Evolutionary conservation across 2,329 filamentous ascomycete genomes (phyloP), one percentile per base, ranked within the genome.

Genomic region (Pseudogymnoascus sp.): DNA sequence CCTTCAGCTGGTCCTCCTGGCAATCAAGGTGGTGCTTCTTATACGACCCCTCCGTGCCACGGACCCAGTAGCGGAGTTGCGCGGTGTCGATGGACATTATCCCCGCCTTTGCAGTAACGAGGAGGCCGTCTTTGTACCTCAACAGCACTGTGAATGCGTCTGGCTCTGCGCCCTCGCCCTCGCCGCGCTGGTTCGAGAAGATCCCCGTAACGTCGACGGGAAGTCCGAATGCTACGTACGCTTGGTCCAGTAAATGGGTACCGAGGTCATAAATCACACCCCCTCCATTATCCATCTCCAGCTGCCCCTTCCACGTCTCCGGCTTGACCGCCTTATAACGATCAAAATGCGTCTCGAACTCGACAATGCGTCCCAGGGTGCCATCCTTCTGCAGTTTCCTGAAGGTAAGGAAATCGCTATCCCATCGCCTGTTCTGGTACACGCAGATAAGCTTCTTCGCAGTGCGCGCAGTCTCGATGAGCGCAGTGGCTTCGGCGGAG

Each of bases 321-420:
- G 85, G 83, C 40, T 81, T 78, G 31, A 80, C 79, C 12, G 87
- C 79, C 16, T 86, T 83, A 76, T 89, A 87, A 16, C 90, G 85
- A 74, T 93, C 90, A 71, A 93, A 93, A 77, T 93, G 89, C 21
- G 88, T 88, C 74, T 92, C 85, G 71, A 89, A 90, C 76, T 93
- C 89, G 62, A 88, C 82, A 40, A 93, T 77, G n/a, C 89, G 82
- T 62, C 90, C 90, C 3, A 93, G 78, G 0, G 78, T 77, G 38
- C 80, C 83, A 31, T 82, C 79, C 11, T 76, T 75, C 37, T 92
- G 70, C 25, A 93, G 80, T 68, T 86, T 81, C 68, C 79, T 80
- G 53, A 91, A 78, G 0, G 89, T 90, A 53, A 88, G 75, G 76
- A 90, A 95, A 75, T 93, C 90, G 36, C 84, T 79, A 72, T 95